These are phyloP conservation scores for Rhynchospora tenuis DNA, from an alignment of 176 grass and related monocot species.

Conservation along the genomic window DNA sequence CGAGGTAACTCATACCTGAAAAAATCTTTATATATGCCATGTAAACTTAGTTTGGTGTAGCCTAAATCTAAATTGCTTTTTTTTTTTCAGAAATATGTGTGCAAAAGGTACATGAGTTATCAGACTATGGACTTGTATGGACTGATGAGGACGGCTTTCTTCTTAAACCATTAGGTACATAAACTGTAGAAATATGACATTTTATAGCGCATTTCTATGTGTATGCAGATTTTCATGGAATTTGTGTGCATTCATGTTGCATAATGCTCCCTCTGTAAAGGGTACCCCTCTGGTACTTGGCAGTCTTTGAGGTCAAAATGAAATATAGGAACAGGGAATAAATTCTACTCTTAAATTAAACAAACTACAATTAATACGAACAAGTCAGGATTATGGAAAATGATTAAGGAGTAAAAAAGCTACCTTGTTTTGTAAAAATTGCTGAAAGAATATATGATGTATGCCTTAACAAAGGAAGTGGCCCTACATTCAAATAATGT, in stretches of 20 bases:
- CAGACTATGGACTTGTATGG: conserved; percentile 83
- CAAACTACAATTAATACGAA: background rate
- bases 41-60: conserved; percentile 11
- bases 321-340: background rate
- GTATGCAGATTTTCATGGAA: background rate
- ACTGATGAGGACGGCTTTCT: conserved; percentile 79
- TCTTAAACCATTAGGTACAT: conserved; percentile 78
- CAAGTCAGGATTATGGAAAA: conserved; percentile 1
- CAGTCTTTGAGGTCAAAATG: background rate
- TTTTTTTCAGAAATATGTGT: conserved; percentile 79
- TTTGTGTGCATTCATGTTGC: background rate
- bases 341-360: conserved; percentile 1
- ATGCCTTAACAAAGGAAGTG: background rate
- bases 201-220: background rate
- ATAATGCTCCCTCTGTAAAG: background rate
- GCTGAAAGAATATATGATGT: background rate
- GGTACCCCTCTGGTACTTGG: background rate
- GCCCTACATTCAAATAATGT: background rate
- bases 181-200: background rate
- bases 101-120: conserved; percentile 69
- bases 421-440: background rate
- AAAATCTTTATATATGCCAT: background rate
- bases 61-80: conserved; percentile 16
- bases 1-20: conserved; percentile 46
- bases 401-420: background rate